Evolutionary conservation across 495 filamentous ascomycete species (phyloP), one percentile per base, ranked within the genome.

Genomic region (Penicillium daleae): DNA sequence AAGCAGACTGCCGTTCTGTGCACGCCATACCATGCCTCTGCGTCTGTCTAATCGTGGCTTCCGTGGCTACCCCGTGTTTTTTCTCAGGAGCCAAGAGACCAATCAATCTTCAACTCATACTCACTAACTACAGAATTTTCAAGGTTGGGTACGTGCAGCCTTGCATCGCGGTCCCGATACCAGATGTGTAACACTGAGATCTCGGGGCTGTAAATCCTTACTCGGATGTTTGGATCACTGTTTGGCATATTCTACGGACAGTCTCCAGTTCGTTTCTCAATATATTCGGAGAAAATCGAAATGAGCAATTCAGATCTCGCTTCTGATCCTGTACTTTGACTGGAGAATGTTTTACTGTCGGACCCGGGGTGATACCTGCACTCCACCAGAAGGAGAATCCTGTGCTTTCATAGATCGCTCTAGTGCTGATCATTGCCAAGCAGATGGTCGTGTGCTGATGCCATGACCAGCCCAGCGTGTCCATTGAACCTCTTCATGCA

Each of bases 321-420:
- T 50, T 26, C 15, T 50, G 46, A 50, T 50, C 21, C 24, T 17
- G 13, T 29, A 4, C 42, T 46, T 21, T 46, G 42, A 50, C 46
- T 50, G 22, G 46, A 57, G 31, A 21, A 22, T 35, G 31, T 37
- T 37, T n/a, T 32, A 54, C n/a, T 35, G 19, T 54, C 32, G 62
- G 48, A 39, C 57, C 57, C 57, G 57, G 57, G 57, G 57, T 59
- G 59, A 57, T 51, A 40, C 55, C 62, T 60, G 56, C 32, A 64
- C 56, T 59, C 46, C 27, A 24, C 61, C 61, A 22, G 56, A 49
- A 52, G 42, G 51, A 42, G 57, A 17, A 64, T 56, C 51, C 44
- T 52, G 42, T 21, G 44, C 37, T 27, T 63, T 55, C 55, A 57
- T 60, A 53, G 57, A 60, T 60, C 57, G 57, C 46, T 50, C 12